Evolutionary conservation across 768 basidiomycete species (phyloP).

Genomic region (Russula abietina): DNA sequence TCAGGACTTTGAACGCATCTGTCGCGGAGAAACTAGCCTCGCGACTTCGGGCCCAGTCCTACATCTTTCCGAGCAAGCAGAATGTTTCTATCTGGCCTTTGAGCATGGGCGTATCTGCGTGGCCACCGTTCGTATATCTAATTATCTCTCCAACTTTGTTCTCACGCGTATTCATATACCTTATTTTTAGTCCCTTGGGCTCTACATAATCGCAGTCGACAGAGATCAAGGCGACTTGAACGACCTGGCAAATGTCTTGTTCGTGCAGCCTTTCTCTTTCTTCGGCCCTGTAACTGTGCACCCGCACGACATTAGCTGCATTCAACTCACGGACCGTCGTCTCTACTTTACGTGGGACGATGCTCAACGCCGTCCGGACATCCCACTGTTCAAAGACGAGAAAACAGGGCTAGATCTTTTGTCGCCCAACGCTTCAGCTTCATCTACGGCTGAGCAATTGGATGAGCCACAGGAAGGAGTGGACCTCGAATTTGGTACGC

Average conservation of each 20-base stretch:
- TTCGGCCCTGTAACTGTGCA: not conserved
- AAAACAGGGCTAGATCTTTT: not conserved
- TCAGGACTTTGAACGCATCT: conserved; percentile 33
- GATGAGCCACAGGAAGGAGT: not conserved
- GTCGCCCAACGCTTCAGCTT: too few relatives aligned
- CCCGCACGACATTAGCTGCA: conserved; percentile 9
- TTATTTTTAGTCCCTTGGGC: not conserved
- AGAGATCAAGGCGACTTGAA: not conserved
- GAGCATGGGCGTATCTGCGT: conserved; percentile 23
- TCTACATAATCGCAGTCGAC: conserved; percentile 18
- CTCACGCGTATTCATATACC: not conserved
- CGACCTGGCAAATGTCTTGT: not conserved
- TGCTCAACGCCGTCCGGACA: not conserved
- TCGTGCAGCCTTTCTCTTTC: conserved; percentile 16
- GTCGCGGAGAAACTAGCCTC: conserved; percentile 15
- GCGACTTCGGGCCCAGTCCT: not conserved
- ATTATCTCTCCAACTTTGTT: not conserved
- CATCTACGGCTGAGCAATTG: not conserved
- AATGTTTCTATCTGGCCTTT: conserved; percentile 18
- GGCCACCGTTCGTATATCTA: conserved; percentile 15
- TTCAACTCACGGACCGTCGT: conserved; percentile 24
- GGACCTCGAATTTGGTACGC: not conserved
- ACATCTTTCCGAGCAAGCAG: not conserved
- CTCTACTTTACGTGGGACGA: conserved; percentile 24
- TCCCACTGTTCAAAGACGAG: conserved; percentile 8